Conservation (phyloP, 2,329 filamentous ascomycete species). For the Dactylellina cionopaga region DNA sequence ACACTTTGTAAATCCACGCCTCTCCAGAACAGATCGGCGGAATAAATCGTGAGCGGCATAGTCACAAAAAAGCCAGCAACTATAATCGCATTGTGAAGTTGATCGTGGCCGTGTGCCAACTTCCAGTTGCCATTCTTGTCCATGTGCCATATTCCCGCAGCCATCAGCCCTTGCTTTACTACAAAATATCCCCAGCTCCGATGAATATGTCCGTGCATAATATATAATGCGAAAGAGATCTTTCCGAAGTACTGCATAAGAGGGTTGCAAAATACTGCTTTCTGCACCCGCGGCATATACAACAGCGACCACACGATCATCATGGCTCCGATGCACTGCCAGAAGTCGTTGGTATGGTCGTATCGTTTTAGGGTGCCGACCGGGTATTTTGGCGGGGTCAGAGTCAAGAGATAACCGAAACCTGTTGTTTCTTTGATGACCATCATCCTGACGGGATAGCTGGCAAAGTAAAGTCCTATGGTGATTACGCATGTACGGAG, state of each 20-base stretch:
- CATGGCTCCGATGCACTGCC: constrained; percentile 20
- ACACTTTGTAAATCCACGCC: constrained; percentile 31
- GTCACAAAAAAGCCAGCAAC: constrained; percentile 9
- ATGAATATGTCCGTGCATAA: constrained; percentile 23
- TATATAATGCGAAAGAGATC: constrained; percentile 28
- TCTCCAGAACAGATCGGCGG: constrained; percentile 31
- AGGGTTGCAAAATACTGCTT: constrained; percentile 1
- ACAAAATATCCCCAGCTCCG: constrained; percentile 8
- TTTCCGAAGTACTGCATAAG: constrained; percentile 21
- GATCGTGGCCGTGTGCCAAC: background rate
- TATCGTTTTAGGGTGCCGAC: background rate
- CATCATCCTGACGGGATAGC: background rate
- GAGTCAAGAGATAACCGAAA: background rate
- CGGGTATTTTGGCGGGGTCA: constrained; percentile 12
- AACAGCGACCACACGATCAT: constrained; percentile 7
- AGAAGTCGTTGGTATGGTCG: constrained; percentile 7
- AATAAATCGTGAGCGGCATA: constrained; percentile 1
- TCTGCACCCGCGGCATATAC: constrained; percentile 10
- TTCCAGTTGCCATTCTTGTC: background rate
- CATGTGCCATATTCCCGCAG: constrained; percentile 2
- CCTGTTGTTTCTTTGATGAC: background rate
- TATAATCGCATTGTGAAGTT: background rate
- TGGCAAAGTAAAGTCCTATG: constrained; percentile 2
- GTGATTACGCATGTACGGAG: background rate
- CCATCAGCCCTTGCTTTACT: background rate